Percentiles rank a stretch among this genome's conserved stretches.
Evolutionary conservation across 169 alveolate species (phyloP).

Genomic region (Cryptosporidium baileyi): DNA sequence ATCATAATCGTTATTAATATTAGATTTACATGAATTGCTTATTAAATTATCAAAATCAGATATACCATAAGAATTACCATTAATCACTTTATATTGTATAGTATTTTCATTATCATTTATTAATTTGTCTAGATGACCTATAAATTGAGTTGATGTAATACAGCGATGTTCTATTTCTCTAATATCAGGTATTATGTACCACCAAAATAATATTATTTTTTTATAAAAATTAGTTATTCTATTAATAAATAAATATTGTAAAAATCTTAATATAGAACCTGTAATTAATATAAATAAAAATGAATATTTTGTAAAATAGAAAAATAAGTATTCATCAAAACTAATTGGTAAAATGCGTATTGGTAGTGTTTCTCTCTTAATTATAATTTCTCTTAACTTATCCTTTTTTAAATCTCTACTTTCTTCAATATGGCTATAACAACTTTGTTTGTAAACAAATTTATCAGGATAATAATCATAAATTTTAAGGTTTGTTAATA

Average conservation of each 20-base stretch:
- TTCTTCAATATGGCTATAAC: slow-evolving; percentile 1
- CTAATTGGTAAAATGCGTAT: slow-evolving; percentile 29
- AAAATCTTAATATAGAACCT: not conserved
- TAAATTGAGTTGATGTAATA: slow-evolving; percentile 74
- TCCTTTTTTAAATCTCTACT: not conserved
- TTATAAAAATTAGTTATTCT: not conserved
- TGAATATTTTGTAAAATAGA: not conserved
- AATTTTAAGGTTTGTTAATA: not conserved
- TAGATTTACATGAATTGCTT: no score
- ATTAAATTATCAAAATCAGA: not conserved
- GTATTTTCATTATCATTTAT: slow-evolving; percentile 6
- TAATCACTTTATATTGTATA: slow-evolving; percentile 5
- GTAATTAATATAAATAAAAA: not conserved
- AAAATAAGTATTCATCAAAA: slow-evolving; percentile 56
- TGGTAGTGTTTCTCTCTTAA: not conserved
- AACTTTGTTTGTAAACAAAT: not conserved
- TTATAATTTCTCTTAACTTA: not conserved
- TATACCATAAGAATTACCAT: slow-evolving; percentile 1
- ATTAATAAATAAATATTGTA: not conserved
- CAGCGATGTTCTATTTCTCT: slow-evolving; percentile 78
- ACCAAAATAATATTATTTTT: slow-evolving; percentile 69
- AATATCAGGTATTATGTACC: slow-evolving; percentile 75
- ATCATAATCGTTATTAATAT: not conserved
- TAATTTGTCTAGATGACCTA: slow-evolving; percentile 42
- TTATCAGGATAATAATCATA: slow-evolving; percentile 58